phyloP scores from a whole-genome alignment of 352 stramenopile species.

The Pythium oligandrum region DNA sequence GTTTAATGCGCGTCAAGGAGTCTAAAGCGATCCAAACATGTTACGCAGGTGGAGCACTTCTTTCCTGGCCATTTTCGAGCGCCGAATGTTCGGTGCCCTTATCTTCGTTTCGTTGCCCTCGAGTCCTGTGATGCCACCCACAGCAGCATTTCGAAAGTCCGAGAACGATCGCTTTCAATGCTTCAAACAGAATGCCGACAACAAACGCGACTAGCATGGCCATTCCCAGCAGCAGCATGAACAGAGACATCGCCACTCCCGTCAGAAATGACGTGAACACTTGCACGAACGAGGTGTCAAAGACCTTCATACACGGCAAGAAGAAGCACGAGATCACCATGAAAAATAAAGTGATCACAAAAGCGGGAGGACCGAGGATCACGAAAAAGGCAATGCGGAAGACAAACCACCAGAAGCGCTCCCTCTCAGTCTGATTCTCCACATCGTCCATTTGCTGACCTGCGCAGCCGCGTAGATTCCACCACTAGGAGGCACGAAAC shows the following conservation, averaged over 20 bases:
- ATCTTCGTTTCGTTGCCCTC: too few relatives aligned
- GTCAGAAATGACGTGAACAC: constrained; percentile 67
- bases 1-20: too few relatives aligned
- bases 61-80: too few relatives aligned
- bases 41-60: too few relatives aligned
- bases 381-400: constrained; percentile 56
- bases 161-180: too few relatives aligned
- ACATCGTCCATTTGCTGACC: constrained; percentile 72
- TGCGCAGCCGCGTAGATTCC: constrained; percentile 68
- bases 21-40: too few relatives aligned
- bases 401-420: constrained; percentile 30
- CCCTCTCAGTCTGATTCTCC: constrained; percentile 32
- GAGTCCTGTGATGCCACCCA: too few relatives aligned
- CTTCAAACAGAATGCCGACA: too few relatives aligned
- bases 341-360: constrained; percentile 52
- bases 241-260: constrained; percentile 36
- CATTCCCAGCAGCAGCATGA: background rate
- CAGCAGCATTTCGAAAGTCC: too few relatives aligned
- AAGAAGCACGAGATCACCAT: constrained; percentile 62
- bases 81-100: too few relatives aligned
- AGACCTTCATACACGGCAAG: constrained; percentile 43
- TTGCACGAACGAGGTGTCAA: constrained; percentile 39
- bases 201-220: background rate
- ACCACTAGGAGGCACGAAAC: constrained; percentile 38
- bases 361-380: constrained; percentile 55